Evolutionary conservation across 257 asterid genomes (phyloP), one percentile per base, ranked within the genome.

Genomic region (Gentiana straminea): DNA sequence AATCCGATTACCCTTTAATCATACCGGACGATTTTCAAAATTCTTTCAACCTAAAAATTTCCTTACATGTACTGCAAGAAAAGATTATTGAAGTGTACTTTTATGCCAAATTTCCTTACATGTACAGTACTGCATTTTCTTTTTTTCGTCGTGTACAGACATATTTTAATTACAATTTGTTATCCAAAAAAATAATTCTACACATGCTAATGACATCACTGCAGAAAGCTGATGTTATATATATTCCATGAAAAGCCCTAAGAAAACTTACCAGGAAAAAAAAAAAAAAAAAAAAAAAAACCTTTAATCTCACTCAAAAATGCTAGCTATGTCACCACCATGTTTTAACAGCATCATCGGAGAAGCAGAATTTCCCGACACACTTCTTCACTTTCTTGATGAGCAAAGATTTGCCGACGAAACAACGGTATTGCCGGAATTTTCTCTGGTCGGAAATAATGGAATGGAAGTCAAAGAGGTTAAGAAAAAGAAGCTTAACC

Each of bases 401-500:
- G 24, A 24, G 24, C 24, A 24, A 24, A 9, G 49, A 15, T 15
- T 10, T 47, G 46, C n/a, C 7, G 57, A 33, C 3, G 62, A 49
- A 5, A 41, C 46, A 41, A 24, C 24, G 24, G 46, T 5, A 10
- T 41, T 10, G 7, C 46, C 46, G 7, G 5, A 10, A 3, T 41
- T 0, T 8, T 9, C 69, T 11, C 5, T 5, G 11, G 8, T 6
- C 24, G 24, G 24, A 24, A 24, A 24, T 24, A 35, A 37, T 37
- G 54, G 24, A 3, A 24, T 24, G 24, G 52, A 52, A n/a, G 4
- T 49, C 35, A 59, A 46, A 54, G 60, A 4, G 36, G 73, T 57
- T 24, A 24, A 24, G 24, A 24, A 24, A 24, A 84, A 78, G 81
- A 84, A 82, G 74, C 69, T 81, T 45, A 77, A 81, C 65, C 96